Evolutionary conservation across 345 rosid species (phyloP).

Genomic region (Barbarea vulgaris): DNA sequence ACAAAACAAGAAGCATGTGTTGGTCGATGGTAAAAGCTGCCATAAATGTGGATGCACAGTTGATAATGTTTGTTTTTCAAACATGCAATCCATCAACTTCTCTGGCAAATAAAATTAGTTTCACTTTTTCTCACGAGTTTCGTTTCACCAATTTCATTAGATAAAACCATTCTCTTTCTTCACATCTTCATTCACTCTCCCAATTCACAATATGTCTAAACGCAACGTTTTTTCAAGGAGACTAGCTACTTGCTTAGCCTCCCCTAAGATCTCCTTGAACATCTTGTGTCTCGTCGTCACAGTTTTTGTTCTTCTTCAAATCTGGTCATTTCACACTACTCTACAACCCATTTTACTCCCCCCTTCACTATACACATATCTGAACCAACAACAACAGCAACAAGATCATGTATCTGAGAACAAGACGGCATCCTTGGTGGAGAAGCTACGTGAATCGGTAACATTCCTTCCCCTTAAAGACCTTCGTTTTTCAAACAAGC

Average conservation of each 20-base stretch:
- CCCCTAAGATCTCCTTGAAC: constrained; percentile 14
- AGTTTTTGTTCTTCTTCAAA: constrained; percentile 33
- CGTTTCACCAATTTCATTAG: constrained; percentile 10
- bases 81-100: constrained; percentile 28
- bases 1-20: constrained; percentile 20
- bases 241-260: constrained; percentile 11
- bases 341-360: constrained; percentile 23
- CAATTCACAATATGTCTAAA: constrained; percentile 1
- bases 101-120: constrained; percentile 13
- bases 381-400: constrained; percentile 14
- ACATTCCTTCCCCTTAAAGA: constrained; percentile 74
- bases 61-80: constrained; percentile 3
- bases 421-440: constrained; percentile 22
- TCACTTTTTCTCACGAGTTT: constrained; percentile 26
- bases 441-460: constrained; percentile 55
- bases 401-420: neutral
- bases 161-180: constrained; percentile 10
- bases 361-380: constrained; percentile 21
- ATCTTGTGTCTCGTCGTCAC: constrained; percentile 28
- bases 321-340: constrained; percentile 30
- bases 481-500: constrained; percentile 49
- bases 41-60: neutral
- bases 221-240: constrained; percentile 9
- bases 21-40: neutral
- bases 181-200: neutral